phyloP scores from a whole-genome alignment of 129 eudicot genomes.

The carrot (Daucus carota) region DNA sequence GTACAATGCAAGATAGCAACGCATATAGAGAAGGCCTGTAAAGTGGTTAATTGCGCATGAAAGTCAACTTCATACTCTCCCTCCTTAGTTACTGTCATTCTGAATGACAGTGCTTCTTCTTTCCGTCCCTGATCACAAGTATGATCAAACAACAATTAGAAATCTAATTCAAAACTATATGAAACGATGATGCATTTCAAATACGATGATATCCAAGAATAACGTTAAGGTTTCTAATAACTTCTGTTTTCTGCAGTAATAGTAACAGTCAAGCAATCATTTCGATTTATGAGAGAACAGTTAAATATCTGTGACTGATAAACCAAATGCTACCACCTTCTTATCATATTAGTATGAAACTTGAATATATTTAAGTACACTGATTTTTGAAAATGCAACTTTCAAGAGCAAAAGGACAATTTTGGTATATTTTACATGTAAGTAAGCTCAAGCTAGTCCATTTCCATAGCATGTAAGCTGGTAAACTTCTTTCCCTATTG shows the following conservation, averaged over 20 bases:
- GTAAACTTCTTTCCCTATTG: background rate
- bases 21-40: conserved; percentile 79
- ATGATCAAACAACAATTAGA: conserved; percentile 4
- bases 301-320: background rate
- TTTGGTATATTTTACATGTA: background rate
- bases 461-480: background rate
- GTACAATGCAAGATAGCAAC: conserved; percentile 69
- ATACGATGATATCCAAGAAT: background rate
- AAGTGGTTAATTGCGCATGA: conserved; percentile 61
- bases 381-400: background rate
- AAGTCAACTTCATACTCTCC: conserved; percentile 67
- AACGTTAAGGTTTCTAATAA: background rate
- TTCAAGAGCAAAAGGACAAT: background rate
- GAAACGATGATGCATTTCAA: background rate
- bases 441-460: background rate
- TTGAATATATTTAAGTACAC: background rate
- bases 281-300: background rate
- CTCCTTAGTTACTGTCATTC: conserved; percentile 38
- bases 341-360: background rate
- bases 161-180: background rate
- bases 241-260: background rate
- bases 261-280: background rate
- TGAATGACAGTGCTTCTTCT: conserved; percentile 47
- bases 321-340: background rate
- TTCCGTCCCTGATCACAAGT: conserved; percentile 49